Conservation (phyloP, 2,329 filamentous ascomycete species). For the Mollisia scopiformis region DNA sequence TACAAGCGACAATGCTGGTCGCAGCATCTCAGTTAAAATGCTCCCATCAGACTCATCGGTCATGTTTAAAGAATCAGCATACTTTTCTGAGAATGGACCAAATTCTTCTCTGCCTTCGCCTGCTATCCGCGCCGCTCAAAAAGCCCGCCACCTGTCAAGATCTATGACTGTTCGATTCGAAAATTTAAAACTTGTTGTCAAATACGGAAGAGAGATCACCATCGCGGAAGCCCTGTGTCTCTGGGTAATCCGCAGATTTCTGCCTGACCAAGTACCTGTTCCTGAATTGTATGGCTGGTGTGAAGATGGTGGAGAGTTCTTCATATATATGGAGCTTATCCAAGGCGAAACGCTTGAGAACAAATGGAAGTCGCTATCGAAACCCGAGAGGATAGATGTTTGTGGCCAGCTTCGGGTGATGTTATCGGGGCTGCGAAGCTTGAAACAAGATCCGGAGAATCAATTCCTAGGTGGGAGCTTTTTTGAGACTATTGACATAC, state of each 20-base stretch:
- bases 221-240: constrained; percentile 38
- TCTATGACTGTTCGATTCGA: constrained; percentile 31
- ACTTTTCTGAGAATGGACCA: constrained; percentile 12
- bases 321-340: constrained; percentile 35
- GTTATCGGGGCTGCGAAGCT: constrained; percentile 17
- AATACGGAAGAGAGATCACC: constrained; percentile 33
- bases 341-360: constrained; percentile 19
- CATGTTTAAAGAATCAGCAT: constrained; percentile 17
- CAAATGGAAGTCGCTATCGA: constrained; percentile 18
- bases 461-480: constrained; percentile 15
- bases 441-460: constrained; percentile 17
- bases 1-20: constrained; percentile 9
- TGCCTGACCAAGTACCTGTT: constrained; percentile 36
- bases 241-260: constrained; percentile 30
- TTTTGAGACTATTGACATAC: not conserved
- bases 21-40: constrained; percentile 8
- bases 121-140: constrained; percentile 7
- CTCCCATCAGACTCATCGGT: constrained; percentile 10
- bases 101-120: constrained; percentile 11
- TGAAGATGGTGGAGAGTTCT: constrained; percentile 29
- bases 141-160: constrained; percentile 4
- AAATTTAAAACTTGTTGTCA: constrained; percentile 38
- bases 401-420: constrained; percentile 27
- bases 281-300: constrained; percentile 42
- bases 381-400: constrained; percentile 10